Percentiles rank a stretch among this genome's conserved stretches.
phyloP scores from a whole-genome alignment of 371 early-diverging fungal genomes.

The Syncephalis plumigaleata region DNA sequence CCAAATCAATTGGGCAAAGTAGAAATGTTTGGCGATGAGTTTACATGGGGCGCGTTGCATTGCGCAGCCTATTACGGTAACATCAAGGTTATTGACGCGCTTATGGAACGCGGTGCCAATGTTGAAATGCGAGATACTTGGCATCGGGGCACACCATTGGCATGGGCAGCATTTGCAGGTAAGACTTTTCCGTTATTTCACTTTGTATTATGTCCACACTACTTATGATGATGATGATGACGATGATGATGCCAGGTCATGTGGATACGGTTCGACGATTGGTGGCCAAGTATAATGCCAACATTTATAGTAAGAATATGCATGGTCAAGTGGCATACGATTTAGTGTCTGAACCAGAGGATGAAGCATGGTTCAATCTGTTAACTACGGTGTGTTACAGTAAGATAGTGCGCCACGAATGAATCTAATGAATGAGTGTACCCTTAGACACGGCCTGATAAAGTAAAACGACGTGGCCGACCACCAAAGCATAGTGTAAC shows the following conservation, averaged over 20 bases:
- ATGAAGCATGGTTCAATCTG: slow-evolving; percentile 30
- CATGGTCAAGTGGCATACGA: slow-evolving; percentile 55
- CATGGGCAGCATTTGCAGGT: slow-evolving; percentile 84
- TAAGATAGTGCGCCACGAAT: too few species aligned
- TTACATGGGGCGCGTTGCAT: slow-evolving; percentile 79
- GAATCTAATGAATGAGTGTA: slow-evolving; percentile 2
- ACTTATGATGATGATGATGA: slow-evolving; percentile 4
- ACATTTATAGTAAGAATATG: slow-evolving; percentile 38
- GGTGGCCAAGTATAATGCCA: slow-evolving; percentile 42
- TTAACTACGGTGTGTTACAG: too few species aligned
- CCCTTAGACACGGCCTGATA: not conserved
- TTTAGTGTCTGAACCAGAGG: slow-evolving; percentile 37
- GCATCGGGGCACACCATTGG: slow-evolving; percentile 67
- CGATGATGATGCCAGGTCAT: slow-evolving; percentile 10
- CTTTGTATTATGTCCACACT: not conserved
- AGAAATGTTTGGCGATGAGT: slow-evolving; percentile 40
- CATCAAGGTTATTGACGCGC: slow-evolving; percentile 32
- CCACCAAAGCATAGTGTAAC: not conserved
- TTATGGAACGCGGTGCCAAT: slow-evolving; percentile 58
- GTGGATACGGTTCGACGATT: slow-evolving; percentile 27
- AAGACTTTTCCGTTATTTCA: slow-evolving; percentile 10
- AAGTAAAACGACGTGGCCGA: not conserved
- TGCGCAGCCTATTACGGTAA: slow-evolving; percentile 72
- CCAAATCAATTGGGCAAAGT: slow-evolving; percentile 31
- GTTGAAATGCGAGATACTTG: slow-evolving; percentile 72